These are phyloP conservation scores for Stachybotrys echinatus DNA, from an alignment of 2,329 filamentous ascomycete species.

Conservation along the genomic window DNA sequence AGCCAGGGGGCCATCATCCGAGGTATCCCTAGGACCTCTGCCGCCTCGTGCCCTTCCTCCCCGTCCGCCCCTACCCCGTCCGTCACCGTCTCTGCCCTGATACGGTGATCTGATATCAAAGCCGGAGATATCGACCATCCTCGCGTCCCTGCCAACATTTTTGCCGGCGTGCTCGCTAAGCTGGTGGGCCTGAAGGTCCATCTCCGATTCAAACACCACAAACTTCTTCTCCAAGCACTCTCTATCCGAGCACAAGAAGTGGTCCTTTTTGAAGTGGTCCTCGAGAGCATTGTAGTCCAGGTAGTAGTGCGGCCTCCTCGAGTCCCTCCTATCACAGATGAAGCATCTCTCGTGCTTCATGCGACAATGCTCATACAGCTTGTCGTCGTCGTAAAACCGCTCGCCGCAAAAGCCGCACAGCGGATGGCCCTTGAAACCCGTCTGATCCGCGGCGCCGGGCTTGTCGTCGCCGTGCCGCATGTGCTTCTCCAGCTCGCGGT, in stretches of 20 bases:
- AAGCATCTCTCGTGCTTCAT: conserved; percentile 94
- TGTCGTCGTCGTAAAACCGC: conserved; percentile 93
- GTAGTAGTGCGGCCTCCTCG: conserved; percentile 81
- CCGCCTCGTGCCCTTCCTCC: conserved; percentile 53
- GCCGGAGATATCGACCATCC: conserved; percentile 77
- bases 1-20: conserved; percentile 48
- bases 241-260: conserved; percentile 77
- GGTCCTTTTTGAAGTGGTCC: conserved; percentile 79
- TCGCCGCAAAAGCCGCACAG: conserved; percentile 89
- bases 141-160: conserved; percentile 74
- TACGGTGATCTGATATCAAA: conserved; percentile 79
- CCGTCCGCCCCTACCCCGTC: conserved; percentile 32
- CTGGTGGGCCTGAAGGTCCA: conserved; percentile 93
- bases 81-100: conserved; percentile 39
- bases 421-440: conserved; percentile 92
- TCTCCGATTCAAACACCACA: conserved; percentile 89
- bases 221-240: conserved; percentile 97
- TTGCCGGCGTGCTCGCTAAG: conserved; percentile 82
- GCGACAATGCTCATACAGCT: conserved; percentile 88
- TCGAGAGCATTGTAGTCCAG: conserved; percentile 83
- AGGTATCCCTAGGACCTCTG: conserved; percentile 80
- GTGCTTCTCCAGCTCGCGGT: conserved; percentile 75
- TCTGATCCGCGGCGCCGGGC: conserved; percentile 85
- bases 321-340: conserved; percentile 72
- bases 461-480: conserved; percentile 88